A percentile compares a stretch with the other conserved stretches of the same genome.
Evolutionary conservation across 225 moss, liverwort and hornwort genomes (phyloP).

Genomic region (Antitrichia curtipendula): DNA sequence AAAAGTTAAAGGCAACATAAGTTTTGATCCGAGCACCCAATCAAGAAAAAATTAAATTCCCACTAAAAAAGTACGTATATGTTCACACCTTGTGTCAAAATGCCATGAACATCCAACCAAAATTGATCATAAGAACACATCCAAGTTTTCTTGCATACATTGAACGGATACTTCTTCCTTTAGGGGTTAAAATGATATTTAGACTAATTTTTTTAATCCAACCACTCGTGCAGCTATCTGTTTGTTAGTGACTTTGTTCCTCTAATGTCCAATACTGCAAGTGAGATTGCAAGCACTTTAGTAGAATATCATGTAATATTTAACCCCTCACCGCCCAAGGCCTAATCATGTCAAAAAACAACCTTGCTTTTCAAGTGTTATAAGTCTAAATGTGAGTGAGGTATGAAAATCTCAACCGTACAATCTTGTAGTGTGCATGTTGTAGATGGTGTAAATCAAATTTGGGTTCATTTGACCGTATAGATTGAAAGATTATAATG

Average conservation of each 20-base stretch:
- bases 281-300: not conserved
- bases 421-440: too few species aligned
- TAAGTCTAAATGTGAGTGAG: too few species aligned
- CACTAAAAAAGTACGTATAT: rapidly evolving
- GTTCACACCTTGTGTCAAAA: not conserved
- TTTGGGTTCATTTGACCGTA: too few species aligned
- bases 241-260: not conserved
- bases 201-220: not conserved
- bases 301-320: not conserved
- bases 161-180: not conserved
- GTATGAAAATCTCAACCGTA: too few species aligned
- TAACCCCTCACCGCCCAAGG: too few species aligned
- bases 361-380: too few species aligned
- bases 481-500: too few species aligned
- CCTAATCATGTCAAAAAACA: too few species aligned
- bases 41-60: not conserved
- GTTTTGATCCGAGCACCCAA: rapidly evolving
- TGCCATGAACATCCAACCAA: rapidly evolving
- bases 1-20: not conserved
- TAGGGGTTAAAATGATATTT: not conserved
- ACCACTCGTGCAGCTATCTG: rapidly evolving
- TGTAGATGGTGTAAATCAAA: too few species aligned
- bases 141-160: rapidly evolving
- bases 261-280: not conserved
- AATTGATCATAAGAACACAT: not conserved